Base-by-base conservation (phyloP, 2,329 filamentous ascomycete genomes). In the Colletotrichum phormii region DNA sequence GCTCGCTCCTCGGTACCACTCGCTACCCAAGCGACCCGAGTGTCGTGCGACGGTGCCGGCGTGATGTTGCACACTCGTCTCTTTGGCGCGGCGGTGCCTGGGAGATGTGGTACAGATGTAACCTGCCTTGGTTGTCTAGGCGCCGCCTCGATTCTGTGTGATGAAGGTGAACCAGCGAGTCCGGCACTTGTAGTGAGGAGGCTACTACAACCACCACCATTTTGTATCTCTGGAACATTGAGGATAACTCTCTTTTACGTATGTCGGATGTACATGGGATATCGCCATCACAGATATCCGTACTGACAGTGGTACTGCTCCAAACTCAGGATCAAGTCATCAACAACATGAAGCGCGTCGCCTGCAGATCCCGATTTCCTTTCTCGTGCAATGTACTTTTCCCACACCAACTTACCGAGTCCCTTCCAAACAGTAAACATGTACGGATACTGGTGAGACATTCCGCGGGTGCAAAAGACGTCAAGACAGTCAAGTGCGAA, bases 1-100 rank as follows among this genome's bases (percentile, higher is more conserved):
- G n/a, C 13, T 42, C 31, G 53, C 60, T 49, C 22, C n/a, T 5
- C 42, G 13, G 35, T 61, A 33, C 22, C 31, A 66, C 62, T 66
- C 42, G 67, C 62, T 66, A 66, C 5, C 24, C 42, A 71, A 65
- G 55, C 55, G 37, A 49, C 42, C 42, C 42, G 42, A 9, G 18
- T 49, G 24, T 46, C 31, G 26, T 60, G 46, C 6, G 63, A 55
- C 55, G 33, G 59, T n/a, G 42, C 26, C 11, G 55, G 46, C 6
- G 31, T 6, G 46, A 35, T 59, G 54, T 46, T 58, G 22, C 24
- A 33, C 31, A 24, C 18, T 33, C 6, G 18, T 11, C 42, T 12
- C 7, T n/a, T 13, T n/a, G 24, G 15, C 53, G 24, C 11, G 5
- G 11, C 37, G 26, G 8, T 33, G 42, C 42, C 15, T 49, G 18